phyloP scores from a whole-genome alignment of 345 rosid species.

The Passiflora organensis region DNA sequence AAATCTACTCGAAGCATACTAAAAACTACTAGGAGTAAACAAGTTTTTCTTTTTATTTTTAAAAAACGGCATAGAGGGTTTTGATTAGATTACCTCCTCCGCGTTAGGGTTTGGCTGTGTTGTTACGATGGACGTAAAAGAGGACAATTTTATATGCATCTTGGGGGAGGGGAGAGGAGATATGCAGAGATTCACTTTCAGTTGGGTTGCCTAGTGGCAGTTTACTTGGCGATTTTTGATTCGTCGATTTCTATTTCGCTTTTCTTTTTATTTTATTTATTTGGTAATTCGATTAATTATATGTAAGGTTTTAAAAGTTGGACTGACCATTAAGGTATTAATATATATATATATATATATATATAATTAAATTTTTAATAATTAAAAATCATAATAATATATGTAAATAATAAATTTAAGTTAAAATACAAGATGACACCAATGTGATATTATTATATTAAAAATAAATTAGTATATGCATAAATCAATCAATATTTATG shows the following conservation, averaged over 20 bases:
- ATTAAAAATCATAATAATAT: no score
- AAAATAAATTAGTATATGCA: no score
- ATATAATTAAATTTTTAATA: no score
- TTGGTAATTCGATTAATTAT: no score
- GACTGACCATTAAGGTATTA: no score
- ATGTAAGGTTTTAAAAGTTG: no score
- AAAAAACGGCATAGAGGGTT: not conserved
- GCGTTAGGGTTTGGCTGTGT: not conserved
- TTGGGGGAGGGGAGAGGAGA: not conserved
- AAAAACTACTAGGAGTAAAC: not conserved
- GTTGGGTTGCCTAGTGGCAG: not conserved
- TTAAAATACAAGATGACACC: no score
- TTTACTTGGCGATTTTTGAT: not conserved
- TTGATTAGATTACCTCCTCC: not conserved
- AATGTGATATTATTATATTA: no score
- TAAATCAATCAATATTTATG: no score
- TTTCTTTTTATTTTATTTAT: not conserved
- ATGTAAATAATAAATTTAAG: no score
- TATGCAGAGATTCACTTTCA: not conserved
- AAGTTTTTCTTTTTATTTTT: no score
- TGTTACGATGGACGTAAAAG: not conserved
- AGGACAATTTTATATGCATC: not conserved
- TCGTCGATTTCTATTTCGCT: not conserved
- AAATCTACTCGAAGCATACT: not conserved
- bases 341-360: no score